Percentiles rank a stretch among this genome's conserved stretches.
Evolutionary conservation across 306 rosid species (phyloP).

Genomic region (Medicago truncatula): DNA sequence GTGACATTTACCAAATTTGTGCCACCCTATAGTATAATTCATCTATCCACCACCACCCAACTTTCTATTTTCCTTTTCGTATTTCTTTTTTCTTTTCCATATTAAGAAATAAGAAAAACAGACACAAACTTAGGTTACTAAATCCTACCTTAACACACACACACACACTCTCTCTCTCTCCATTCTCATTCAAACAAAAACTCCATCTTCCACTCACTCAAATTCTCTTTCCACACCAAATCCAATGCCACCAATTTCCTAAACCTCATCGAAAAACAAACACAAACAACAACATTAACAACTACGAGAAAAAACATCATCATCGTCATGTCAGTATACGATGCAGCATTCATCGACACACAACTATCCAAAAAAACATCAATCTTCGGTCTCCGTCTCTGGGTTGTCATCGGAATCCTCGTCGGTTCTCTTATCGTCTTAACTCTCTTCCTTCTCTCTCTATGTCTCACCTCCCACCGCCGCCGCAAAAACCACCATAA

Average conservation of each 20-base stretch:
- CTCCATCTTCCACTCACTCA: background rate
- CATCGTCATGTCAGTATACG: conserved; percentile 71
- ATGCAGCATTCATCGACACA: conserved; percentile 77
- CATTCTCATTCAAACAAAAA: background rate
- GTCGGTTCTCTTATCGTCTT: conserved; percentile 80
- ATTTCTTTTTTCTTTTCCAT: background rate
- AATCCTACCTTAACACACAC: too few species aligned
- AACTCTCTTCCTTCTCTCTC: conserved; percentile 80
- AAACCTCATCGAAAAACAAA: background rate
- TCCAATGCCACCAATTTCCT: conserved; percentile 14
- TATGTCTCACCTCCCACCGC: conserved; percentile 93
- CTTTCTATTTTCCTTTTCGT: background rate
- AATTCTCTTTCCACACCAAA: background rate
- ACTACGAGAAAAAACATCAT: too few species aligned
- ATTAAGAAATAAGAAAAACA: background rate
- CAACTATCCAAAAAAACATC: conserved; percentile 82
- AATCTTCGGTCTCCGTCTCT: conserved; percentile 86
- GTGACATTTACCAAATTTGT: too few species aligned
- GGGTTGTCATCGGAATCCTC: conserved; percentile 95
- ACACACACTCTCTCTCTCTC: background rate
- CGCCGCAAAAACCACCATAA: conserved; percentile 46
- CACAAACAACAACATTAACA: background rate
- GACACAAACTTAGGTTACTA: too few species aligned
- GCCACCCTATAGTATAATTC: too few species aligned
- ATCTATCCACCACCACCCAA: background rate